Conservation (phyloP, 176 grass and related monocot genomes). For the Bothriochloa decipiens region DNA sequence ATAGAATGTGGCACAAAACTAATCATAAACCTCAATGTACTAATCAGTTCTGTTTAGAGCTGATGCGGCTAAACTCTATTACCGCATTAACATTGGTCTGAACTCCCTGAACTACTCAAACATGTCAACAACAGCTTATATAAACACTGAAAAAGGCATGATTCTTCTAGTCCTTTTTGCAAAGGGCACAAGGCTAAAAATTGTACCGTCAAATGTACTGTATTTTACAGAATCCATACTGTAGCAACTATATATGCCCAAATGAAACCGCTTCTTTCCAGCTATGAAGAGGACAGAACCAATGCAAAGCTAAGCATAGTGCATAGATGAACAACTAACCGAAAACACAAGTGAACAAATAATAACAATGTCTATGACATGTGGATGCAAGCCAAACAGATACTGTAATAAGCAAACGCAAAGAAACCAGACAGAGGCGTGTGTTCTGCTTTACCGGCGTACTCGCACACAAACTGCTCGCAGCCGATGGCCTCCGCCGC, state of each 20-base stretch:
- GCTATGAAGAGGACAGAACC: not conserved
- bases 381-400: too few relatives aligned
- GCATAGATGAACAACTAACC: not conserved
- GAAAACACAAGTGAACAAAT: not conserved
- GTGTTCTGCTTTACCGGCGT: slow-evolving; percentile 53
- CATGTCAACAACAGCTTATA: not conserved
- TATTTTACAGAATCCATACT: not conserved
- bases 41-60: not conserved
- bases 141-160: slow-evolving; percentile 13
- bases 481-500: slow-evolving; percentile 43
- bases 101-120: too few relatives aligned
- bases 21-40: not conserved
- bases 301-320: not conserved
- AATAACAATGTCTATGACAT: not conserved
- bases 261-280: not conserved
- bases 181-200: not conserved
- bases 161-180: not conserved
- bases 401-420: too few relatives aligned
- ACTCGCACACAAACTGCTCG: slow-evolving; percentile 77
- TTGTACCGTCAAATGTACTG: too few relatives aligned
- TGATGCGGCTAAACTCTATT: not conserved
- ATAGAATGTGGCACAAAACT: not conserved
- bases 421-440: not conserved
- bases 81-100: not conserved
- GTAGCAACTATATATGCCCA: not conserved